Evolutionary conservation across 2,329 filamentous ascomycete species (phyloP), one percentile per base, ranked within the genome.

Genomic region (Metarhizium album): DNA sequence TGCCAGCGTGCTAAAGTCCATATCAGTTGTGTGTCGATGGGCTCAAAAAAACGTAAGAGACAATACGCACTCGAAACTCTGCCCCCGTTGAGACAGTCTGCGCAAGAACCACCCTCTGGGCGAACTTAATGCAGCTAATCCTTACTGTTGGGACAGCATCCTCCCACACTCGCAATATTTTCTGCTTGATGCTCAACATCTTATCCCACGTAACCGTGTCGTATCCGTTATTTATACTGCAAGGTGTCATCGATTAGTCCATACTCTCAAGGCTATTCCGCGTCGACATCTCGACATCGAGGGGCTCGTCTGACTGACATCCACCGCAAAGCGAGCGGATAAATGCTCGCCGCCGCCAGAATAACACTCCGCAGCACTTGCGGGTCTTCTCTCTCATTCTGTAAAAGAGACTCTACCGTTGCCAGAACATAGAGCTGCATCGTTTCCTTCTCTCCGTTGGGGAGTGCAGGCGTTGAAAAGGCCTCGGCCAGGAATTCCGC

Each of bases 81-180:
- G 82, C 75, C 58, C 87, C 86, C 52, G 84, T 72, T 45, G 88
- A 88, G n/a, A 84, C 83, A 11, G 89, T 96, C 68, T 98, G 91
- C 18, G 90, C 87, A 57, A 96, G 79, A 43, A 98, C 86, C 43
- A 97, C 88, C 56, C 88, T 83, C 71, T 98, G 91, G 37, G 89
- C 85, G 67, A 98, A 98, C 69, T 98, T 98, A 76, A 97, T 85
- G 72, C 93, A 97, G 74, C 90, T 95, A 66, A 97, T 84, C 60
- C 84, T 84, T 55, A 97, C 80, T 2, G 88, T 85, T 13, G 84
- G 77, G 14, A 80, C 72, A 18, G 87, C 84, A 42, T 75, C 79
- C 59, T 96, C 91, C 91, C 94, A 96, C 62, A 93, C 82, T 53
- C 81, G 82, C 53, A 98, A 69, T 58, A 98, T 93, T 60, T 84